Base-by-base conservation (phyloP, 129 eudicot species). In the Saussurea involucrata region DNA sequence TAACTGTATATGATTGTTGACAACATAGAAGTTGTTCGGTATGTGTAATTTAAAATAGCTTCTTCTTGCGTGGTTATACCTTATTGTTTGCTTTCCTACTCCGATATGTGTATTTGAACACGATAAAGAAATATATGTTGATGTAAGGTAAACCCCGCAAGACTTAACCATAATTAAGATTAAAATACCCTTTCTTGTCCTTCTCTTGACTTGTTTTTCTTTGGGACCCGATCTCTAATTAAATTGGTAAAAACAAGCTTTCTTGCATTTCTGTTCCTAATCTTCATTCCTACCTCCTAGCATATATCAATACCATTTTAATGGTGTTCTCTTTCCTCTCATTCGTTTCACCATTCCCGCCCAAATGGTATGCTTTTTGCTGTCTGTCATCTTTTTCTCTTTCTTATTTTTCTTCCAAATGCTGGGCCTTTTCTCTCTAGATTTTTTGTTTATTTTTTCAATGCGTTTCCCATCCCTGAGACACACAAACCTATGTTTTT, bases 61-160 rank as follows among this genome's bases (percentile, higher is more conserved):
- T 10, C 27, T 0, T 65, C 21, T 5, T 11, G 4, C 1, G 25
- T 65, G 34, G 29, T 27, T 27, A 5, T 64, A 24, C 8, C 20
- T 65, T 65, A 24, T 28, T 1, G 34, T 1, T 64, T 4, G 3
- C 13, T n/a, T 64, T 64, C 36, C 20, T 25, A 12, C 33, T 64
- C 34, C 68, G 27, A 25, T 27, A 64, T 65, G 69, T 25, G 17
- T 65, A 65, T 13, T 57, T 65, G 4, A 66, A 67, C 49, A 32
- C 22, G 46, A 67, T 32, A 29, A 67, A 67, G 46, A 67, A 57
- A 67, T 66, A 40, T 24, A 24, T 75, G 32, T 75, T 49, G 40
- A 36, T 63, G 25, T 24, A 32, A 22, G 32, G 27, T 73, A 58
- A 58, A 53, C 24, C n/a, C 24, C n/a, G 58, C 15, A 63, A 34